Evolutionary conservation across 208 protist genomes (phyloP).

Genomic region (Trypanosoma mega): DNA sequence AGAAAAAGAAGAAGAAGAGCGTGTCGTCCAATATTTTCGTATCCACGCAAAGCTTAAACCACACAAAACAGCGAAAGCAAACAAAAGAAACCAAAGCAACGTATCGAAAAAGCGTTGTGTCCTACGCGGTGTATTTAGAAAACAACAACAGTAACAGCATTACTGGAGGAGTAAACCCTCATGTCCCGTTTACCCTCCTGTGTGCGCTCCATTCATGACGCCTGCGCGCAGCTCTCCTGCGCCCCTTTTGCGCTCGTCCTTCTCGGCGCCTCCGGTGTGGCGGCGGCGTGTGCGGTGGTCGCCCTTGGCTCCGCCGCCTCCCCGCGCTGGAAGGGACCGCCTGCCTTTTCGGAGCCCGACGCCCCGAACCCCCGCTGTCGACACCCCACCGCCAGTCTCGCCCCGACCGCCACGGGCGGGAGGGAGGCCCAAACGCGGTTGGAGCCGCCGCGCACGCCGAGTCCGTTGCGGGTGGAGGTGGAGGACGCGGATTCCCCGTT

Average conservation of each 20-base stretch:
- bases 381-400: neutral
- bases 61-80: too few species aligned
- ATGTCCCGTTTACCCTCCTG: too few species aligned
- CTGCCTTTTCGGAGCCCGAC: neutral
- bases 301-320: slow-evolving; percentile 21
- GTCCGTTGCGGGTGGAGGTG: neutral
- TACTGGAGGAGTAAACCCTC: too few species aligned
- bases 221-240: neutral
- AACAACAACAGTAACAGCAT: too few species aligned
- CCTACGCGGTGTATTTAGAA: too few species aligned
- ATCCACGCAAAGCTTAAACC: too few species aligned
- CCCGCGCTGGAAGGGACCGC: slow-evolving; percentile 26
- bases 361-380: neutral
- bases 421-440: neutral
- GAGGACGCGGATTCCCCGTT: neutral
- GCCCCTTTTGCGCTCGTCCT: neutral
- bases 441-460: neutral
- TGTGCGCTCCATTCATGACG: neutral
- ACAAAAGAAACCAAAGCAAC: too few species aligned
- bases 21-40: too few species aligned
- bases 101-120: too few species aligned
- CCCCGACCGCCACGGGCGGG: slow-evolving; percentile 12
- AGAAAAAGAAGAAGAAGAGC: too few species aligned
- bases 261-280: slow-evolving; percentile 2
- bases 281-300: neutral